A percentile compares a stretch with the other conserved stretches of the same genome.
Conservation (phyloP, 768 basidiomycete species). For the Arthromyces matolae region DNA sequence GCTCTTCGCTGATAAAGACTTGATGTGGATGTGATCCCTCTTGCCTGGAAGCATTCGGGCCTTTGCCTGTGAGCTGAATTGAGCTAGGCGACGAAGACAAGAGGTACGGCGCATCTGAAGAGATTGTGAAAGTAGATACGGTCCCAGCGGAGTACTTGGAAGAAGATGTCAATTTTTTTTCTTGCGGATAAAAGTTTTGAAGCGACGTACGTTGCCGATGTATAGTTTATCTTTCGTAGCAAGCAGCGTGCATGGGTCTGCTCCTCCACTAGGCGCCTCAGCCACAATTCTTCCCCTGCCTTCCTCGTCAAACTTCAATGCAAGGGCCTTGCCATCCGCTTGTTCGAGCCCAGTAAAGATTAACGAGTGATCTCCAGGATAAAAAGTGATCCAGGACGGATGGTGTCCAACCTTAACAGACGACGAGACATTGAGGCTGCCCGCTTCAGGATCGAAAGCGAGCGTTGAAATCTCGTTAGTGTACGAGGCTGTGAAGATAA, state of each 20-base stretch:
- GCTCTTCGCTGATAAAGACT: conserved; percentile 45
- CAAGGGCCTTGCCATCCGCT: conserved; percentile 58
- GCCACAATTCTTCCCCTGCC: conserved; percentile 51
- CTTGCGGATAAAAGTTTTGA: background rate
- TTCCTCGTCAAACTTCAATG: conserved; percentile 51
- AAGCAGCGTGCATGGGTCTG: conserved; percentile 61
- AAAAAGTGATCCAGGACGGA: conserved; percentile 74
- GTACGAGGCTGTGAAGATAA: conserved; percentile 65
- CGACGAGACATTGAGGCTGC: conserved; percentile 43
- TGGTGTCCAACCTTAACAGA: conserved; percentile 50
- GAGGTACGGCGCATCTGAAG: conserved; percentile 44
- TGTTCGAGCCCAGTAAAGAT: conserved; percentile 68
- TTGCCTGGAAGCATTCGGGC: conserved; percentile 67
- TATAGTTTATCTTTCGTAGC: conserved; percentile 56
- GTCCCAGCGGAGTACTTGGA: conserved; percentile 69
- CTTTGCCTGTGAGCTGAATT: conserved; percentile 47
- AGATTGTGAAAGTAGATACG: conserved; percentile 53
- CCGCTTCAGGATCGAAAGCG: conserved; percentile 50
- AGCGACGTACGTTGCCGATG: conserved; percentile 64
- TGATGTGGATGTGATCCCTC: conserved; percentile 77
- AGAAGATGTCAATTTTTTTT: too few relatives aligned
- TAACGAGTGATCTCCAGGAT: conserved; percentile 53
- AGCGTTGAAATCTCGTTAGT: conserved; percentile 61
- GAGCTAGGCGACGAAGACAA: conserved; percentile 28
- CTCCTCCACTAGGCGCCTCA: conserved; percentile 50